phyloP scores from a whole-genome alignment of 1,139 yeast genomes.

The Protomyces pachydermus region DNA sequence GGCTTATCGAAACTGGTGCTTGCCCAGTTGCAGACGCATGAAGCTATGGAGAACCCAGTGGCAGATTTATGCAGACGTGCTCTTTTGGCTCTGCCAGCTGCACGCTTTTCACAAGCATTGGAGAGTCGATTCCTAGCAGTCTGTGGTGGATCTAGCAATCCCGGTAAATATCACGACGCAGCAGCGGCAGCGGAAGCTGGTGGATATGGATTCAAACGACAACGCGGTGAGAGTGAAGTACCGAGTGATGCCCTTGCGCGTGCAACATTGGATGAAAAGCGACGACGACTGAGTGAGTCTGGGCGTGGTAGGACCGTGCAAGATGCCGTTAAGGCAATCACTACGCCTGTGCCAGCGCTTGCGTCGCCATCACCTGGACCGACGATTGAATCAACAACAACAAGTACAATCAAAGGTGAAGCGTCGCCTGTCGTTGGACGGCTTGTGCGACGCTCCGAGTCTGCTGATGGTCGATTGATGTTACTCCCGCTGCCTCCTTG shows the following conservation, averaged over 20 bases:
- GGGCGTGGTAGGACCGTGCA: not conserved
- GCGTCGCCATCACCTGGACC: not conserved
- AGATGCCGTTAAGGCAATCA: not conserved
- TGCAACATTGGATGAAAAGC: constrained; percentile 18
- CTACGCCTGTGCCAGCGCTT: not conserved
- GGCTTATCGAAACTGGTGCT: not conserved
- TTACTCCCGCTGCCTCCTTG: not conserved
- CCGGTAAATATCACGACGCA: not conserved
- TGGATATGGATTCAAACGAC: constrained; percentile 3
- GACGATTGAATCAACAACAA: not conserved
- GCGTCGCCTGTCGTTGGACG: not conserved
- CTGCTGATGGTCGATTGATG: not conserved
- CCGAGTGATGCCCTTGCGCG: constrained; percentile 21
- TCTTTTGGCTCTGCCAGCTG: constrained; percentile 10
- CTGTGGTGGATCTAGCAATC: not conserved
- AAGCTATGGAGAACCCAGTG: not conserved
- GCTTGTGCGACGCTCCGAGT: not conserved
- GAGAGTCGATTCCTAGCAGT: constrained; percentile 11
- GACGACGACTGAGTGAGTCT: constrained; percentile 22
- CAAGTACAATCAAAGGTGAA: not conserved
- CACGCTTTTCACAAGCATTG: constrained; percentile 14
- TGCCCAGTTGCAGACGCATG: not conserved
- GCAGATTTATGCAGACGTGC: constrained; percentile 5
- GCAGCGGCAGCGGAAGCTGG: not conserved
- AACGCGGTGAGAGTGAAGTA: constrained; percentile 24